phyloP scores from a whole-genome alignment of 306 rosid genomes.

The Hippophae rhamnoides region DNA sequence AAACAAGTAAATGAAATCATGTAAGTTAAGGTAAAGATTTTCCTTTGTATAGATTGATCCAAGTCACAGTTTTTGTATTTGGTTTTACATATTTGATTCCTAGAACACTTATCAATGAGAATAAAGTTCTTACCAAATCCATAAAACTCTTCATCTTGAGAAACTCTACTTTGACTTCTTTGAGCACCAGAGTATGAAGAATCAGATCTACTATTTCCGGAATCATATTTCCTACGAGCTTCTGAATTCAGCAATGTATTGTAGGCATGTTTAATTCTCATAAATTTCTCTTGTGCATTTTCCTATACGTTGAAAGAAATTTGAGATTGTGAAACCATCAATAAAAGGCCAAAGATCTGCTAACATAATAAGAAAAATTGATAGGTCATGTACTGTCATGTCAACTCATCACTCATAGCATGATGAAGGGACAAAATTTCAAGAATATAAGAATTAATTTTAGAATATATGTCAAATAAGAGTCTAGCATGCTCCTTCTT shows the following conservation, averaged over 20 bases:
- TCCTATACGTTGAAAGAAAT: slow-evolving; percentile 33
- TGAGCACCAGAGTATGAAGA: slow-evolving; percentile 36
- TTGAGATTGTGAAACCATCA: slow-evolving; percentile 3
- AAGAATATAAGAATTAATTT: too few species aligned
- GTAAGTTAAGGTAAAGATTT: too few species aligned
- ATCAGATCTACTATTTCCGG: slow-evolving; percentile 43
- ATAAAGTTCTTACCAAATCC: slow-evolving; percentile 57
- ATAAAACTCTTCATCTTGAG: slow-evolving; percentile 64
- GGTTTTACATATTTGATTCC: too few species aligned
- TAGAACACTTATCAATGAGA: background rate
- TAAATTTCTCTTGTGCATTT: slow-evolving; percentile 81
- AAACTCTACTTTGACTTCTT: slow-evolving; percentile 38
- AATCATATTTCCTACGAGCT: slow-evolving; percentile 61
- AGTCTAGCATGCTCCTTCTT: background rate
- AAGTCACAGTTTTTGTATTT: too few species aligned
- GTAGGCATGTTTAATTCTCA: slow-evolving; percentile 94
- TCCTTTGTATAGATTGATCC: too few species aligned
- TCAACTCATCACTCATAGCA: too few species aligned
- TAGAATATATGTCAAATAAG: too few species aligned
- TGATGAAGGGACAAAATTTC: too few species aligned
- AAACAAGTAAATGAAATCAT: too few species aligned
- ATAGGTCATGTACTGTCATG: too few species aligned
- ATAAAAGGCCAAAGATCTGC: background rate
- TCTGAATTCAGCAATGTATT: slow-evolving; percentile 67
- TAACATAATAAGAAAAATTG: background rate